Evolutionary conservation across 805 yeast genomes (phyloP).

Genomic region (Ogataea methanolica): DNA sequence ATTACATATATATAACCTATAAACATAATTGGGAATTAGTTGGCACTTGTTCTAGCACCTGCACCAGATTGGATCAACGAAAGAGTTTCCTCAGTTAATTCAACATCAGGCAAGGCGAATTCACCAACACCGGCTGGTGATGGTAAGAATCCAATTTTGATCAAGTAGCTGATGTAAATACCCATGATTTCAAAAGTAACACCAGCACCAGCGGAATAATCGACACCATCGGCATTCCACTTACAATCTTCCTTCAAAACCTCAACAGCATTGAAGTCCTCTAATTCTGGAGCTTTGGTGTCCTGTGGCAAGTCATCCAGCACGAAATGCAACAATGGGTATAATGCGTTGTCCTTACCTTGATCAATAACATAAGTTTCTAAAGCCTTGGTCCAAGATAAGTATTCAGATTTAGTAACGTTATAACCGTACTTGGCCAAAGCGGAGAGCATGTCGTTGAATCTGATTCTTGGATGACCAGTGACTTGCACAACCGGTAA

Average conservation of each 20-base stretch:
- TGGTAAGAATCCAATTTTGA: constrained; percentile 75
- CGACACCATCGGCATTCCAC: constrained; percentile 49
- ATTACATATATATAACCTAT: not conserved
- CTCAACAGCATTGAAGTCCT: constrained; percentile 76
- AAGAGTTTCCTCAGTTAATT: constrained; percentile 53
- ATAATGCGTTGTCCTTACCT: constrained; percentile 78
- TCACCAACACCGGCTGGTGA: constrained; percentile 45
- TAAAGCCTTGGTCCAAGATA: constrained; percentile 70
- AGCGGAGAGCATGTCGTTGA: constrained; percentile 68
- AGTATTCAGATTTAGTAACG: constrained; percentile 59
- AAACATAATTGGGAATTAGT: constrained; percentile 7
- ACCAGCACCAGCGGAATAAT: constrained; percentile 68
- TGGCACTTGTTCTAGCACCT: constrained; percentile 69
- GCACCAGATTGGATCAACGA: constrained; percentile 59
- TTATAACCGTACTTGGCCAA: constrained; percentile 70
- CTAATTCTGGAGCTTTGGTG: constrained; percentile 94
- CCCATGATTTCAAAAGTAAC: constrained; percentile 66
- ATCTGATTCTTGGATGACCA: constrained; percentile 86
- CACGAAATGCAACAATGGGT: constrained; percentile 91
- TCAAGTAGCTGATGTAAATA: constrained; percentile 73
- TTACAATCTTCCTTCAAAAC: constrained; percentile 57
- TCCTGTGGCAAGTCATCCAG: constrained; percentile 86
- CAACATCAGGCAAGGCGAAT: constrained; percentile 49
- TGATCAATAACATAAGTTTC: constrained; percentile 75
- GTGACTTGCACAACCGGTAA: constrained; percentile 88